These are phyloP conservation scores for Naumovozyma dairenensis DNA, from an alignment of 805 yeast species.

Conservation along the genomic window DNA sequence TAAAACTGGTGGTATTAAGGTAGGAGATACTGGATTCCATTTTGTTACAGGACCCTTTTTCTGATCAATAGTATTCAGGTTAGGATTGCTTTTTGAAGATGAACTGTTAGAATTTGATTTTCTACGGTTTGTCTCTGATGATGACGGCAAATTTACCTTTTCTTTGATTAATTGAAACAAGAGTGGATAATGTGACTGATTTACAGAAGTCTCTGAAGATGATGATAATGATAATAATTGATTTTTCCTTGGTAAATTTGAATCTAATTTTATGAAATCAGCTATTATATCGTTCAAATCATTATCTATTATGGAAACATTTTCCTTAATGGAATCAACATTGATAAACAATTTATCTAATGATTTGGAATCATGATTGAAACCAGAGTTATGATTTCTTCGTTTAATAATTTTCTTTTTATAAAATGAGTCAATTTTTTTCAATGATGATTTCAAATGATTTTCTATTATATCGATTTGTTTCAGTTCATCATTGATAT, in stretches of 20 bases:
- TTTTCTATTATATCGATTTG: slow-evolving; percentile 21
- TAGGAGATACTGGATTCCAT: too few relatives aligned
- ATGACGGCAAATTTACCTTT: too few relatives aligned
- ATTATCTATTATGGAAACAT: slow-evolving; percentile 8
- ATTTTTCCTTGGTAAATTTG: slow-evolving; percentile 28
- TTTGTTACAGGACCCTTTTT: too few relatives aligned
- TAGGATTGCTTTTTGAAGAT: too few relatives aligned
- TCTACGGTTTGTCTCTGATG: too few relatives aligned
- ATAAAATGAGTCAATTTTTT: slow-evolving; percentile 17
- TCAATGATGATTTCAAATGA: slow-evolving; percentile 16
- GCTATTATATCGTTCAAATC: slow-evolving; percentile 8
- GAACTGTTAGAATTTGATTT: too few relatives aligned
- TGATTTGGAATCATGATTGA: slow-evolving; percentile 5
- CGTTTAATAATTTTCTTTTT: slow-evolving; percentile 6
- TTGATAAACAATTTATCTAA: slow-evolving; percentile 6
- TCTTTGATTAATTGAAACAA: slow-evolving; percentile 28
- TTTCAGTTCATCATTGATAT: slow-evolving; percentile 24
- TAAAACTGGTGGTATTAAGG: too few relatives aligned
- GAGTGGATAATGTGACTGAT: slow-evolving; percentile 36
- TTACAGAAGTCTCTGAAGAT: too few relatives aligned
- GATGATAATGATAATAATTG: slow-evolving; percentile 30
- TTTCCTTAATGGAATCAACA: slow-evolving; percentile 5
- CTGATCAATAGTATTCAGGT: too few relatives aligned
- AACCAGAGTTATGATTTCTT: slow-evolving; percentile 9
- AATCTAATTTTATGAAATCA: slow-evolving; percentile 29